phyloP scores from a whole-genome alignment of 345 rosid species.

The Brassica carinata region DNA sequence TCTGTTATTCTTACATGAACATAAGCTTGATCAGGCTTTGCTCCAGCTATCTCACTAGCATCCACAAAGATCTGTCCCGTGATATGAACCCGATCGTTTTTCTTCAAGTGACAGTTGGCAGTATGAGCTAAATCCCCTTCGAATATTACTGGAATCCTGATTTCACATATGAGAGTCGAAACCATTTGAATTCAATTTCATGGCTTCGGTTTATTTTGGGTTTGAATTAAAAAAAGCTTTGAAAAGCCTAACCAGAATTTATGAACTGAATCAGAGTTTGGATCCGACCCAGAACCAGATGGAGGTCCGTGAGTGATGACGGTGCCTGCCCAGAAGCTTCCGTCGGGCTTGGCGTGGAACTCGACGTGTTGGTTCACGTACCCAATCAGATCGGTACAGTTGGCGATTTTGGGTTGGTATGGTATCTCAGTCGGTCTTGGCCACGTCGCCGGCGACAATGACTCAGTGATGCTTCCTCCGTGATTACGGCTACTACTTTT shows the following conservation, averaged over 20 bases:
- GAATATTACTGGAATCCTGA: constrained; percentile 71
- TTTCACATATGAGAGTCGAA: background rate
- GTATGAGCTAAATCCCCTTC: constrained; percentile 81
- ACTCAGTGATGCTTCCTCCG: background rate
- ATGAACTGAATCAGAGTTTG: constrained; percentile 10
- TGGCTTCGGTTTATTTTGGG: background rate
- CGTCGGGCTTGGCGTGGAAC: constrained; percentile 45
- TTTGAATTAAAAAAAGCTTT: background rate
- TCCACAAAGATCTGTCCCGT: constrained; percentile 60
- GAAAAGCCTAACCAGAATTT: constrained; percentile 27
- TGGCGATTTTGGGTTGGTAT: constrained; percentile 65
- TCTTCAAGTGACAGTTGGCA: constrained; percentile 64
- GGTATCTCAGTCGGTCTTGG: constrained; percentile 62
- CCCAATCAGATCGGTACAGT: constrained; percentile 56
- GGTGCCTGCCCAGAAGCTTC: constrained; percentile 61
- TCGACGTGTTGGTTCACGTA: constrained; percentile 50
- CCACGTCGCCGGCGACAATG: constrained; percentile 16
- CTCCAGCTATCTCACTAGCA: constrained; percentile 43
- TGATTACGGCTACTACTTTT: background rate
- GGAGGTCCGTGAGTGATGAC: constrained; percentile 46
- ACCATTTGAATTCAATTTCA: background rate
- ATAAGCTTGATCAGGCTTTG: constrained; percentile 39
- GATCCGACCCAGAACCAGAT: constrained; percentile 25
- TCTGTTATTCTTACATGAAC: constrained; percentile 50
- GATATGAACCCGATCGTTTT: constrained; percentile 57